Evolutionary conservation across 169 alveolate genomes (phyloP), one percentile per base, ranked within the genome.

Genomic region (Neospora caninum): DNA sequence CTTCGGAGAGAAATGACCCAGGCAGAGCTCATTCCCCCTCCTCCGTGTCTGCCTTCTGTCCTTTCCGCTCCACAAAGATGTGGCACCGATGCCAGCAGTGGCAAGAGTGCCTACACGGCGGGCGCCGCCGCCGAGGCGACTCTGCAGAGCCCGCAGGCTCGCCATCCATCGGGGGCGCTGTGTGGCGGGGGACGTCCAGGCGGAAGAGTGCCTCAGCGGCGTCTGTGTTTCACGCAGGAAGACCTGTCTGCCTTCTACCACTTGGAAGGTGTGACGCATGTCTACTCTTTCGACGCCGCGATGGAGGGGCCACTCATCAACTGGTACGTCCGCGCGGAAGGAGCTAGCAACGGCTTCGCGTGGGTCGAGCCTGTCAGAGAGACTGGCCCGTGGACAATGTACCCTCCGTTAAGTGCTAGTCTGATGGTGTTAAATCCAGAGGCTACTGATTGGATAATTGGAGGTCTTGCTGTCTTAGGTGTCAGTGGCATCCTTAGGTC

Each of bases 261-360:
- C 69, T 92, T 96, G 41, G 97, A 97, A 82, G 98, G 98, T 18
- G 98, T 97, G 36, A 97, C 98, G n/a, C 98, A 97, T 93, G 93
- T 97, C 73, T 97, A 97, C 94, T 96, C 98, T 34, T 97, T 97
- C 92, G 98, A 97, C 91, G 97, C 97, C 53, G 98, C 98, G 64
- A 97, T 97, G 98, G 98, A 97, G 84, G 95, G 96, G 88, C 96
- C 98, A 38, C 97, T 97, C 86, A 97, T 97, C 20, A 97, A 97
- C 94, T 95, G 94, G 95, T 96, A 96, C 64, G 87, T 78, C 53
- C 45, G 43, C 29, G 16, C 39, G 34, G 25, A 70, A n/a, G n/a
- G n/a, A n/a, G n/a, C n/a, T n/a, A n/a, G n/a, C n/a, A n/a, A n/a
- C n/a, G n/a, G n/a, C n/a, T n/a, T n/a, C n/a, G n/a, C n/a, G n/a